Conservation (phyloP, 202 grass and related monocot genomes). For the Saccharum hybrid region DNA sequence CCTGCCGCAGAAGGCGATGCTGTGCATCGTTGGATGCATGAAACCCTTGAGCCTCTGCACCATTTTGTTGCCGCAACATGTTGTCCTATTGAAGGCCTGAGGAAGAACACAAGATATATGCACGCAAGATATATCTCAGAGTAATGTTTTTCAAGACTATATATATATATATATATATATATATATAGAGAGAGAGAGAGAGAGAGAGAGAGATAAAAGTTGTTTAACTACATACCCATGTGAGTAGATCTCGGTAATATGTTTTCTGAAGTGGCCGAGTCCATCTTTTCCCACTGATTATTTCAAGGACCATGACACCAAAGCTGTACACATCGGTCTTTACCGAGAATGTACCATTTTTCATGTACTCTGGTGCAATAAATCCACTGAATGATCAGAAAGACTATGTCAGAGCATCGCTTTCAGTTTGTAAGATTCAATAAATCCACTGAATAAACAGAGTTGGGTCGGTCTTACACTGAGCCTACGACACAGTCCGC, state of each 20-base stretch:
- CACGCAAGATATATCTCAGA: no score
- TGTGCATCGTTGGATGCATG: neutral
- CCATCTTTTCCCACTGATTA: conserved; percentile 37
- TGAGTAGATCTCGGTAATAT: neutral
- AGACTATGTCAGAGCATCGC: neutral
- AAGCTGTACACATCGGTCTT: conserved; percentile 40
- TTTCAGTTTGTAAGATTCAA: no score
- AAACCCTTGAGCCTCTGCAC: no score
- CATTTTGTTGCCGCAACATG: no score
- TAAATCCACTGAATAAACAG: no score
- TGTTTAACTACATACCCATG: conserved; percentile 7
- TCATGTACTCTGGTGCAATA: conserved; percentile 37
- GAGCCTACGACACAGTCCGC: no score
- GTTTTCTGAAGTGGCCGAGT: neutral
- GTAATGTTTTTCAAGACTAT: no score
- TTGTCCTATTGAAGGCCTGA: no score
- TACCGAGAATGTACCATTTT: neutral
- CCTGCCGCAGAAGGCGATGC: neutral
- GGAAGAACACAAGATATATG: no score
- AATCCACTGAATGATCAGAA: neutral
- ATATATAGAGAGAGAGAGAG: no score
- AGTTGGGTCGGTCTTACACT: neutral
- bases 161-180: no score
- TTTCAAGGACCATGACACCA: conserved; percentile 26
- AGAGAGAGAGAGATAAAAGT: no score